These are phyloP conservation scores for Fusarium sarcochroum DNA, from an alignment of 2,329 filamentous ascomycete species.

Conservation along the genomic window DNA sequence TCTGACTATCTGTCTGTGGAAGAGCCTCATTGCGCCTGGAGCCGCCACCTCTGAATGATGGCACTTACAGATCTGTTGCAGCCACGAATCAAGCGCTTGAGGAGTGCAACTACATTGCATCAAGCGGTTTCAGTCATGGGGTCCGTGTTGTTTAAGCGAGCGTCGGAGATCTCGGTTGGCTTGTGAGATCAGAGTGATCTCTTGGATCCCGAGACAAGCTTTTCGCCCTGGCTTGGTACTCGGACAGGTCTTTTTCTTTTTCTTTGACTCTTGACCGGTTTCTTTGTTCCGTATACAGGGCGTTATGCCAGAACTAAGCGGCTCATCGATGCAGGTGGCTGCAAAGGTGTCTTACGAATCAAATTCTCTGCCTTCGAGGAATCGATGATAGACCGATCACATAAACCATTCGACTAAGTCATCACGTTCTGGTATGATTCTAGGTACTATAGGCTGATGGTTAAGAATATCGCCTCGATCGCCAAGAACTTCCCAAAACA, in stretches of 20 bases:
- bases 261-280: neutral
- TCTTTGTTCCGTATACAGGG: neutral
- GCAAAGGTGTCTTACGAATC: neutral
- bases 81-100: neutral
- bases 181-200: neutral
- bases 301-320: neutral
- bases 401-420: no score
- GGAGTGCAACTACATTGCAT: neutral
- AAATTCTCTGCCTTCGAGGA: neutral
- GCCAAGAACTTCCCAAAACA: no score
- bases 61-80: neutral
- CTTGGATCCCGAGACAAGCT: neutral
- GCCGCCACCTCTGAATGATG: neutral
- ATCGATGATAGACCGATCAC: no score
- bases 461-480: no score
- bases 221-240: neutral
- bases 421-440: no score
- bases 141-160: conserved; percentile 1
- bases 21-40: conserved; percentile 7
- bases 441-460: no score
- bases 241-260: neutral
- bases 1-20: neutral
- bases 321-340: neutral
- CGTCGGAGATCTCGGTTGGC: neutral
- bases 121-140: neutral